Conservation (phyloP, 129 eudicot genomes). For the Helianthus tuberosus region DNA sequence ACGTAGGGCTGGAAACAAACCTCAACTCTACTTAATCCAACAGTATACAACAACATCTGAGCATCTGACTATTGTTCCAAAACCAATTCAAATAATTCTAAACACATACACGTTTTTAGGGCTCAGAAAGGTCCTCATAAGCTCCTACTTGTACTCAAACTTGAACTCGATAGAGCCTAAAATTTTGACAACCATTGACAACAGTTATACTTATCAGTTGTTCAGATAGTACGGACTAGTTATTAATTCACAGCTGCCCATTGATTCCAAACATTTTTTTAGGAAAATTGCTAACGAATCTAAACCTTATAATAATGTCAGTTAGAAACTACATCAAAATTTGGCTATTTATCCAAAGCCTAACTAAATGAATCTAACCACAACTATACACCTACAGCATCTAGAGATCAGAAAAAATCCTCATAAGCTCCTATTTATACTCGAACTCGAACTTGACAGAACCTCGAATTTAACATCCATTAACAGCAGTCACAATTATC, state of each 20-base stretch:
- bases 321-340: neutral
- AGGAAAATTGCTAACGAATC: neutral
- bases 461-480: neutral
- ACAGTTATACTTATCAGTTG: neutral
- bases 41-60: neutral
- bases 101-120: neutral
- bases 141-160: neutral
- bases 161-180: slow-evolving; percentile 2
- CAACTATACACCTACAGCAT: no score
- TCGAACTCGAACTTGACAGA: neutral
- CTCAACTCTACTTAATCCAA: neutral
- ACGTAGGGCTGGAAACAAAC: neutral
- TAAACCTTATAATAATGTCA: neutral
- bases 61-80: neutral
- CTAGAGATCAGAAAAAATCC: no score
- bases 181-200: neutral
- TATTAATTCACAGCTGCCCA: neutral
- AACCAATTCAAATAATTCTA: neutral
- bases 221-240: slow-evolving; percentile 4
- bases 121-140: neutral
- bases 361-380: no score
- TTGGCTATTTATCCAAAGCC: no score
- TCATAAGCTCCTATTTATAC: neutral
- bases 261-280: neutral
- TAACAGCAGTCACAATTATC: neutral